A percentile compares a stretch with the other conserved stretches of the same genome.
These are phyloP conservation scores for Lachnellula subtilissima DNA, from an alignment of 2,329 filamentous ascomycete genomes.

Conservation along the genomic window DNA sequence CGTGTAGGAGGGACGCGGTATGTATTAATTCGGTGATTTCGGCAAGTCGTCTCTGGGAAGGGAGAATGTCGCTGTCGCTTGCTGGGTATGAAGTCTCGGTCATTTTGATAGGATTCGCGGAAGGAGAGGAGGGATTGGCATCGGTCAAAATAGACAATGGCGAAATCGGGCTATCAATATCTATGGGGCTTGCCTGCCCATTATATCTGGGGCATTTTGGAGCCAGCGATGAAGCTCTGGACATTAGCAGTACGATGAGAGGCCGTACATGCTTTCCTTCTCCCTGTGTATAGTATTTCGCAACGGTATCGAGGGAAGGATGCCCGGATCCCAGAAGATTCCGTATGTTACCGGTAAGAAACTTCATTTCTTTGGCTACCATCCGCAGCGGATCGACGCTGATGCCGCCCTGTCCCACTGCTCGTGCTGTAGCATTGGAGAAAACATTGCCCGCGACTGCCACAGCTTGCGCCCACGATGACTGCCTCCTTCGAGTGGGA, in stretches of 20 bases:
- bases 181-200: constrained; percentile 26
- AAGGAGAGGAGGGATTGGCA: constrained; percentile 64
- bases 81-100: constrained; percentile 30
- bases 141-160: constrained; percentile 65
- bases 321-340: constrained; percentile 92
- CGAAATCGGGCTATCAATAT: constrained; percentile 58
- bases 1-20: constrained; percentile 91
- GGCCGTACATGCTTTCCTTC: constrained; percentile 97
- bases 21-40: constrained; percentile 98
- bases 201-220: constrained; percentile 52
- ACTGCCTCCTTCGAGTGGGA: constrained; percentile 46
- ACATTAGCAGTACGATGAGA: constrained; percentile 93
- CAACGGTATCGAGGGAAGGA: constrained; percentile 86
- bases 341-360: constrained; percentile 86
- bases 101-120: constrained; percentile 46
- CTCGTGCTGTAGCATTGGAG: constrained; percentile 56
- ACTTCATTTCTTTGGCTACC: constrained; percentile 95
- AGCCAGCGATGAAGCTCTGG: constrained; percentile 79
- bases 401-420: constrained; percentile 58
- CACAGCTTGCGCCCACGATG: constrained; percentile 73
- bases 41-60: constrained; percentile 85
- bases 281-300: constrained; percentile 96
- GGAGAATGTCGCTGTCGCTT: constrained; percentile 66
- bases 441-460: constrained; percentile 67
- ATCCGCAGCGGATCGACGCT: constrained; percentile 82